Percentiles rank a stretch among this genome's conserved stretches.
Conservation (phyloP, 139 green algal genomes). For the Ostreobium quekettii region DNA sequence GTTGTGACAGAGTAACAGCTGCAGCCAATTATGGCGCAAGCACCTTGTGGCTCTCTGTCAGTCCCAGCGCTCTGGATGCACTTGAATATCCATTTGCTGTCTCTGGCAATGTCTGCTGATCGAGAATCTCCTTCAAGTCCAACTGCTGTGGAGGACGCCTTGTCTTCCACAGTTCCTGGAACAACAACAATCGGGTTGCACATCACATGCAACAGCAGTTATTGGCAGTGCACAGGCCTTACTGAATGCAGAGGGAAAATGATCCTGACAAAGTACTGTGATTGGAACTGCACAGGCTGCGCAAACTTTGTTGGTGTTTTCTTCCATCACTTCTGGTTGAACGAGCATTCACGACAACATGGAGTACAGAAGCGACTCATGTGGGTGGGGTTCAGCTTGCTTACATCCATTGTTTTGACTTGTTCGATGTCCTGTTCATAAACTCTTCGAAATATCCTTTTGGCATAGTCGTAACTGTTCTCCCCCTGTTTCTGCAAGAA, state of each 20-base stretch:
- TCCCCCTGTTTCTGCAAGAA: slow-evolving; percentile 49
- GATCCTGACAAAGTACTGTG: too few relatives aligned
- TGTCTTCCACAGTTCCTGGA: slow-evolving; percentile 71
- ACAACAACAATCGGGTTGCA: slow-evolving; percentile 14
- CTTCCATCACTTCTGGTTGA: background rate
- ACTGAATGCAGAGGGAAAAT: too few relatives aligned
- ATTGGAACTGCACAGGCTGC: too few relatives aligned
- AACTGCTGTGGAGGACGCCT: slow-evolving; percentile 56
- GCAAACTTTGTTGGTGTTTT: background rate
- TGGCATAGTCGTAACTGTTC: slow-evolving; percentile 44
- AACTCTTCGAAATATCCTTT: slow-evolving; percentile 57
- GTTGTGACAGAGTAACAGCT: too few relatives aligned
- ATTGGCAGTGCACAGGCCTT: too few relatives aligned
- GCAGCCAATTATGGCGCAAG: too few relatives aligned
- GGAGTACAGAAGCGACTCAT: too few relatives aligned
- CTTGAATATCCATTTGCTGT: slow-evolving; percentile 1
- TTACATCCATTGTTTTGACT: slow-evolving; percentile 5
- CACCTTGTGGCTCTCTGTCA: too few relatives aligned
- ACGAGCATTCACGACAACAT: too few relatives aligned
- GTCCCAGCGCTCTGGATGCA: too few relatives aligned
- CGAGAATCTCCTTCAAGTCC: slow-evolving; percentile 31
- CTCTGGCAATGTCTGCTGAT: background rate
- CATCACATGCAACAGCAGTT: too few relatives aligned
- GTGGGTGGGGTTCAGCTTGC: background rate
- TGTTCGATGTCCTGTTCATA: slow-evolving; percentile 62